A percentile compares a stretch with the other conserved stretches of the same genome.
These are phyloP conservation scores for Paragyromitra xinjiangensis DNA, from an alignment of 495 filamentous ascomycete species.

Conservation along the genomic window DNA sequence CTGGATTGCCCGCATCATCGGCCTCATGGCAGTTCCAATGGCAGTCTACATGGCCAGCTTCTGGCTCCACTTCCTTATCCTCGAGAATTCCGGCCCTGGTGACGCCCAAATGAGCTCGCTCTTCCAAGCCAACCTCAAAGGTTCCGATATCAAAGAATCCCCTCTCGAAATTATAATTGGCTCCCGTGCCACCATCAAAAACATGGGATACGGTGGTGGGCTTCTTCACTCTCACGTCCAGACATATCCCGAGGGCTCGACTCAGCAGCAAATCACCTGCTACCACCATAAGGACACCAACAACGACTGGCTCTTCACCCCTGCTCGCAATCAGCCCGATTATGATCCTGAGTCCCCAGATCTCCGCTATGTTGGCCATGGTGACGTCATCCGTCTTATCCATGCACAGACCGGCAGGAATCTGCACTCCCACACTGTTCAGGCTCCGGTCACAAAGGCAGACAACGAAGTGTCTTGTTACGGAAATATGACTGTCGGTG, in stretches of 20 bases:
- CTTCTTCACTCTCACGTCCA: constrained; percentile 98
- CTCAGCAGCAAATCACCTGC: constrained; percentile 96
- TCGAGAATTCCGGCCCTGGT: constrained; percentile 93
- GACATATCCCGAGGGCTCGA: constrained; percentile 92
- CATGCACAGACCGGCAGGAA: constrained; percentile 97
- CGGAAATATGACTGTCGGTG: constrained; percentile 94
- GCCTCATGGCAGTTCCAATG: constrained; percentile 85
- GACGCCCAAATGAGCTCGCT: constrained; percentile 99
- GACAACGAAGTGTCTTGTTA: constrained; percentile 94
- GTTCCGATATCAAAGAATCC: constrained; percentile 92
- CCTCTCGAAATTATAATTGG: constrained; percentile 90
- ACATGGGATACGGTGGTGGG: constrained; percentile 98
- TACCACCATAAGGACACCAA: constrained; percentile 99
- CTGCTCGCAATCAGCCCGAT: constrained; percentile 78
- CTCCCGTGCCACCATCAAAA: constrained; percentile 92
- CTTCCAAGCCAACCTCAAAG: constrained; percentile 94
- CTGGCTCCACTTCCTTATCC: constrained; percentile 87
- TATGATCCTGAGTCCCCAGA: constrained; percentile 74
- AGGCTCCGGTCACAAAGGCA: constrained; percentile 87
- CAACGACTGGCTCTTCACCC: constrained; percentile 99
- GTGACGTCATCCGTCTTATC: constrained; percentile 83
- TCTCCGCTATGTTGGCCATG: constrained; percentile 76
- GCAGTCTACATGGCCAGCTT: constrained; percentile 95
- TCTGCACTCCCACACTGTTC: constrained; percentile 88
- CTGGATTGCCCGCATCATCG: constrained; percentile 78